phyloP scores from a whole-genome alignment of 1,284 basidiomycete genomes.

The Puccinia triticina region DNA sequence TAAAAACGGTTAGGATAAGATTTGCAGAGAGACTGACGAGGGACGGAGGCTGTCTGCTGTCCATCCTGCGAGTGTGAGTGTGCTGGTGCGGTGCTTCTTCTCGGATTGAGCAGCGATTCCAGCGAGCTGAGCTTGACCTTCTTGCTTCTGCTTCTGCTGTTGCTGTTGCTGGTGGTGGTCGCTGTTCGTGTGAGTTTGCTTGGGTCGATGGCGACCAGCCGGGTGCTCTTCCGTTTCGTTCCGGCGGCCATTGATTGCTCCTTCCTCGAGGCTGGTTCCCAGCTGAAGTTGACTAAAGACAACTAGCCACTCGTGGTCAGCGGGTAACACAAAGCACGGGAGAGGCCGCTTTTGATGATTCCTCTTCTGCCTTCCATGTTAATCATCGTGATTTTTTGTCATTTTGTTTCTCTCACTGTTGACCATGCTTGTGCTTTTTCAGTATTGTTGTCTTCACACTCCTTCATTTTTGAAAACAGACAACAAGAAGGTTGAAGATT shows the following conservation, averaged over 20 bases:
- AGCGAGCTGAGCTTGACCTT: not conserved
- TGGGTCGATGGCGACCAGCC: conserved; percentile 4
- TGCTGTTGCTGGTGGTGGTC: not conserved
- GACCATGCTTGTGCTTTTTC: too few species aligned
- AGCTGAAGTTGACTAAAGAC: too few species aligned
- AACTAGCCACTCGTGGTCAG: too few species aligned
- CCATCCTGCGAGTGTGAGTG: not conserved
- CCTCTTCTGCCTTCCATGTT: too few species aligned
- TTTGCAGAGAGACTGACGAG: not conserved
- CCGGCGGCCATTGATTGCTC: not conserved
- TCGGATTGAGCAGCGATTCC: not conserved
- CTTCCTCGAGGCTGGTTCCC: too few species aligned
- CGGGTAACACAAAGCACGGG: too few species aligned
- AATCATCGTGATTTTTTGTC: too few species aligned
- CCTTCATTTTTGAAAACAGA: too few species aligned
- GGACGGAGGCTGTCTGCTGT: not conserved
- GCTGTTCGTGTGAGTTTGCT: conserved; percentile 3
- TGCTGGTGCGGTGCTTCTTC: not conserved
- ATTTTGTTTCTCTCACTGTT: too few species aligned
- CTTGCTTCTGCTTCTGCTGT: not conserved
- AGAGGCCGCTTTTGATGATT: too few species aligned
- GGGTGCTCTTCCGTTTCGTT: not conserved
- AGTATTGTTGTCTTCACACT: too few species aligned
- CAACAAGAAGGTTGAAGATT: too few species aligned
- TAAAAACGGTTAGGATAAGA: not conserved